Percentiles rank a stretch among this genome's conserved stretches.
Conservation (phyloP, 371 early-diverging fungal genomes). For the Lichtheimia ornata region DNA sequence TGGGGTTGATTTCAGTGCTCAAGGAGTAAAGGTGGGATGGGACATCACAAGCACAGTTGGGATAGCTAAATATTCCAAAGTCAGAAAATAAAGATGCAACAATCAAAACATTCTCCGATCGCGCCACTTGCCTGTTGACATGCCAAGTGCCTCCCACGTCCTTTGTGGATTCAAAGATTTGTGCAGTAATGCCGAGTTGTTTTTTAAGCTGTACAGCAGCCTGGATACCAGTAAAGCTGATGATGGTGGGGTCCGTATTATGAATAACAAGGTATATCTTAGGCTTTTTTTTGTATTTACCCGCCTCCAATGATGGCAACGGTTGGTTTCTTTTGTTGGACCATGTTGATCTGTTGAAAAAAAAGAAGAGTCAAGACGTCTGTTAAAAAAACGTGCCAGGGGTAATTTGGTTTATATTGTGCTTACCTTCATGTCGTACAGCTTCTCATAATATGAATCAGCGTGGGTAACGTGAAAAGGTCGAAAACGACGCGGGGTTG, state of each 20-base stretch:
- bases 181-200: conserved; percentile 42
- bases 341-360: no score
- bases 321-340: not conserved
- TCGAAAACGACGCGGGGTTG: no score
- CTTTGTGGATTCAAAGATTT: conserved; percentile 53
- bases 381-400: no score
- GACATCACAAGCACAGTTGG: conserved; percentile 10
- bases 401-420: no score
- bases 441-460: no score
- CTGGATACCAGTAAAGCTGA: conserved; percentile 60
- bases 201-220: conserved; percentile 58
- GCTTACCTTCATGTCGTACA: no score
- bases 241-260: not conserved
- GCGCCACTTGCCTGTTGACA: conserved; percentile 16
- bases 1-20: conserved; percentile 48
- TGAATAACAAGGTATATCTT: not conserved
- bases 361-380: no score
- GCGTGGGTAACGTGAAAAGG: no score
- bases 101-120: no score
- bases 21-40: conserved; percentile 53
- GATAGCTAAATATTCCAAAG: conserved; percentile 52
- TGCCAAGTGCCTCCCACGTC: conserved; percentile 68
- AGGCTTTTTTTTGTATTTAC: not conserved
- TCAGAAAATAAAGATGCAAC: conserved; percentile 20
- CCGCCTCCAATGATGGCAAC: conserved; percentile 25